Evolutionary conservation across 768 basidiomycete species (phyloP).

Genomic region (Hericium rajendrae): DNA sequence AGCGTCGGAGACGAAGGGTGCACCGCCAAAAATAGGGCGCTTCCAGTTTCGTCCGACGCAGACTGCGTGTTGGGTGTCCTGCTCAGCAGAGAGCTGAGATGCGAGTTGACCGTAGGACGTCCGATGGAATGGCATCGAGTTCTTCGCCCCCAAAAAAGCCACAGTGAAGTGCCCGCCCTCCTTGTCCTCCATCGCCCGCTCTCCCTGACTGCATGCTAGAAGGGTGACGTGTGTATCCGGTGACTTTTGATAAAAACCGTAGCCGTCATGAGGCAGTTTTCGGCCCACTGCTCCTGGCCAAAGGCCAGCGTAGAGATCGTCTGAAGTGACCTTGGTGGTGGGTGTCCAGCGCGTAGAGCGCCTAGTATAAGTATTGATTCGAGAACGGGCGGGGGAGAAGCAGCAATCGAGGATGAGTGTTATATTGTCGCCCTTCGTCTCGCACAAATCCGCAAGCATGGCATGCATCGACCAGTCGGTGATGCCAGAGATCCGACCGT

Average conservation of each 20-base stretch:
- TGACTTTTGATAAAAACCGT: conserved; percentile 35
- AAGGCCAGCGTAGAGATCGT: conserved; percentile 45
- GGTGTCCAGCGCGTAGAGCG: conserved; percentile 49
- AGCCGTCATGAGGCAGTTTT: conserved; percentile 24
- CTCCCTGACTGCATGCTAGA: conserved; percentile 45
- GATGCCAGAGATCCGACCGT: conserved; percentile 49
- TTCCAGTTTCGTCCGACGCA: conserved; percentile 40
- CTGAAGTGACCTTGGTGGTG: conserved; percentile 33
- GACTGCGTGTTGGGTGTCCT: conserved; percentile 37
- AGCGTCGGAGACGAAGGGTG: conserved; percentile 44
- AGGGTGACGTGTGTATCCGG: conserved; percentile 41
- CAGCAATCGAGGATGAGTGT: conserved; percentile 60
- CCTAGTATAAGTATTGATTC: conserved; percentile 32
- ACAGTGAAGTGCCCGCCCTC: conserved; percentile 54
- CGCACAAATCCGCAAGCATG: conserved; percentile 47
- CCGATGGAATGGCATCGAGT: conserved; percentile 40
- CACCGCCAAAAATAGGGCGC: conserved; percentile 43
- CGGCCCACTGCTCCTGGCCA: conserved; percentile 46
- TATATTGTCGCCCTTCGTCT: conserved; percentile 58
- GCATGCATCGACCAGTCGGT: conserved; percentile 58
- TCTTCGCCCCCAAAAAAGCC: conserved; percentile 39
- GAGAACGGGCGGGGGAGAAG: conserved; percentile 37
- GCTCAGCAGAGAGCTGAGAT: conserved; percentile 30
- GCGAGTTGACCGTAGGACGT: conserved; percentile 42
- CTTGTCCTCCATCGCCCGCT: conserved; percentile 50